Evolutionary conservation across 148 eudicot species (phyloP), one percentile per base, ranked within the genome.

Genomic region (Persicaria tinctoria): DNA sequence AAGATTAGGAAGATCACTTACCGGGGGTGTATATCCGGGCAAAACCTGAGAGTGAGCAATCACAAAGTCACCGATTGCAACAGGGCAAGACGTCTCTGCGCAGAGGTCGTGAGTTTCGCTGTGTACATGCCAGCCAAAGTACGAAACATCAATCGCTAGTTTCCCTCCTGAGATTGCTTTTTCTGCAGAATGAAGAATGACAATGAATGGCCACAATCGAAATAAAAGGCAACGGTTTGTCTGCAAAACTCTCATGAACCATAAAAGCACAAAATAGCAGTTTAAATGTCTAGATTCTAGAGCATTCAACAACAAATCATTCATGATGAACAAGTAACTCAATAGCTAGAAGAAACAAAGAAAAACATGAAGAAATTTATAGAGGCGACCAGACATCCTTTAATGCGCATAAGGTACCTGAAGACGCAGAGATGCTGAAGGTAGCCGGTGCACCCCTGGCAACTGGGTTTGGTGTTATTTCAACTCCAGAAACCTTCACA

Each of bases 21-120:
- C 98, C 70, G 98, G 98, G 70, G 97, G 97, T 78, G 97, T 89
- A 66, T 48, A 79, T 53, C 81, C 86, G 46, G 98, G 97, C 78
- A 93, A 80, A 41, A 77, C 83, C 79, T 93, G 90, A 48, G 98
- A 84, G 83, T 89, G 97, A 78, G 98, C 84, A 73, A 93, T 87
- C 55, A 85, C 78, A 78, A 93, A 93, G 74, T 91, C 89, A 66
- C 97, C 97, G 46, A 84, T 54, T 38, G 89, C 2, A 41, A 66
- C 78, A 16, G 98, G 98, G 83, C 98, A 93, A 45, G 86, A 57
- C 6, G 92, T 89, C 84, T 93, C 85, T 17, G 70, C 47, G 70
- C 98, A 93, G 13, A 93, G 85, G 76, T 93, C 94, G 57, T 85
- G 84, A 46, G 76, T 80, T 80, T 93, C 95, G 60, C 80, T 88